Evolutionary conservation across 176 grass and related monocot species (phyloP), one percentile per base, ranked within the genome.

Genomic region (Musa acuminata): DNA sequence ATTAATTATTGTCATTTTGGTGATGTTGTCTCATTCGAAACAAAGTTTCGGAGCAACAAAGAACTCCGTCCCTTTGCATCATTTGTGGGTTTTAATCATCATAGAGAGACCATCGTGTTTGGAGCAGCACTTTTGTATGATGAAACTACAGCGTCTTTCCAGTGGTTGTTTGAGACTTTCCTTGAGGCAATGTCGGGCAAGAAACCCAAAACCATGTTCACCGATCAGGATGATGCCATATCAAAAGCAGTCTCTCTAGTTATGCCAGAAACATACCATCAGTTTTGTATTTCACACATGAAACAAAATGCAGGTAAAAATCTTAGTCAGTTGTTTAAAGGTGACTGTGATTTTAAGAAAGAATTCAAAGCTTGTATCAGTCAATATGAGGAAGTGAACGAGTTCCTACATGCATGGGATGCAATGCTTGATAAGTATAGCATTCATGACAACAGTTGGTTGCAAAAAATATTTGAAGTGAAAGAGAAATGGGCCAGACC

Each of bases 401-500:
- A 87, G 1, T 59, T 94, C 78, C 69, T 87, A 3, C 72, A 80
- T 51, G 72, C 55, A 55, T 94, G 87, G 83, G 80, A 90, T 25
- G 49, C 78, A 29, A 94, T 94, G 91, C 69, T 87, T 52, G 77
- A 51, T 52, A 90, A 93, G 73, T 54, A 92, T 78, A 78, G 79
- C 63, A 65, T 94, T 66, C 17, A 29, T 14, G 80, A 64, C 49
- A 90, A 85, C 68, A 13, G 25, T 14, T 90, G 82, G 87, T 67
- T 93, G 25, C 79, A 89, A 74, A 79, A 74, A 11, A 21, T 93
- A 55, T 93, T 85, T 79, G 82, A 85, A 72, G 84, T 85, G 58
- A 90, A 88, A 83, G 72, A 90, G 25, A 94, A 87, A 62, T 94
- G 91, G 85, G 80, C 85, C 64, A 86, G 74, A 11, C 78, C 87